Evolutionary conservation across 108 stramenopile genomes (phyloP), one percentile per base, ranked within the genome.

Genomic region (Thalassiosira profunda): DNA sequence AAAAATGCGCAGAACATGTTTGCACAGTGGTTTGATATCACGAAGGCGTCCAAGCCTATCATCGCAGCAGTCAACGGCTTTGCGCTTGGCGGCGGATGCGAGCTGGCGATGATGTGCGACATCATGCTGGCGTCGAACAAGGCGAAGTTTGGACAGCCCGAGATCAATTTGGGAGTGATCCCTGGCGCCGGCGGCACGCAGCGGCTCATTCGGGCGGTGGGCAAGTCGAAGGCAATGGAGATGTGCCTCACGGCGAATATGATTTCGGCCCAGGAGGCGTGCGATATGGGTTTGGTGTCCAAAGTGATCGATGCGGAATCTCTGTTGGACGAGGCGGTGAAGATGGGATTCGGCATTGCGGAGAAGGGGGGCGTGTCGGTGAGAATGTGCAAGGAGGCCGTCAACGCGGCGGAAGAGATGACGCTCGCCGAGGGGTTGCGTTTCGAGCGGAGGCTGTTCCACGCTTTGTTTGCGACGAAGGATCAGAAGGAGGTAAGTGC

Each of bases 101-200:
- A 99, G 79, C 80, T 99, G 25, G 98, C 98, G 35, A 99, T 99
- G 99, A 97, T 98, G 95, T 97, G 97, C 62, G 99, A 99, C 69
- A 98, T 99, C 38, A 75, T 98, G 14, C 35, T 98, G n/a, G 97
- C 97, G 0, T 95, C 93, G 24, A 88, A 91, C 24, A 88, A 87
- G 18, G 96, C 95, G n/a, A 81, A 92, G 67, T 99, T 99, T 80
- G 98, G 97, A 5, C 98, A 98, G 74, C 99, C 99, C 5, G 99
- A 99, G 80, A 98, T 99, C 41, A 96, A 92, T 53, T 88, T 99
- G 34, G 99, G 98, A 5, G 91, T 98, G 29, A 98, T 98, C 44
- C 96, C 99, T 5, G 97, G 85, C 28, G 90, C 88, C 11, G 99
- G 99, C 29, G 99, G 99, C 5, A 98, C 99, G 0, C 99, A 99